Percentiles rank a stretch among this genome's conserved stretches.
Evolutionary conservation across 352 stramenopile genomes (phyloP).

Genomic region (Thalassiosira mediterranea): DNA sequence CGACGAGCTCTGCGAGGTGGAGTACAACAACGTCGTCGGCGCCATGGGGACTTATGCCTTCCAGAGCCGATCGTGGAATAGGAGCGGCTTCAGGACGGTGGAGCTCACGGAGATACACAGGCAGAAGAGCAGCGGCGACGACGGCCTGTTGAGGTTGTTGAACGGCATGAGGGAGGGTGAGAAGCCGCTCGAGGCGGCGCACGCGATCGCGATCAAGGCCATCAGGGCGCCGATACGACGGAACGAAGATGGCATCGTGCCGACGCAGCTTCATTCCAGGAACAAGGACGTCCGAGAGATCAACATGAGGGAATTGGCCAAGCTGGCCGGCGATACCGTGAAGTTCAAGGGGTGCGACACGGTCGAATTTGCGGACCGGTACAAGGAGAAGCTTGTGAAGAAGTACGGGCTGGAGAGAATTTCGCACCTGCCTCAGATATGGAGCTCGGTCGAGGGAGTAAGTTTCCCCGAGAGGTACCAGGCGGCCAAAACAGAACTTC

Average conservation of each 20-base stretch:
- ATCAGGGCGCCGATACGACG: conserved; percentile 25
- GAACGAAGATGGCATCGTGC: conserved; percentile 52
- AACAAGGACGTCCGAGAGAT: conserved; percentile 76
- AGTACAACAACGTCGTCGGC: conserved; percentile 35
- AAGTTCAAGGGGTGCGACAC: conserved; percentile 39
- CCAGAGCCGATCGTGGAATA: conserved; percentile 35
- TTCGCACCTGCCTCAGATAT: conserved; percentile 38
- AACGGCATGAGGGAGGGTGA: conserved; percentile 51
- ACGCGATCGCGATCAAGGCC: conserved; percentile 19
- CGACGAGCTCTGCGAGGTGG: conserved; percentile 28
- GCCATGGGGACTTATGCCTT: conserved; percentile 38
- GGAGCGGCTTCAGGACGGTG: conserved; percentile 30
- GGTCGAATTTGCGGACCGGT: conserved; percentile 20
- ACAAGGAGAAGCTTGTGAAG: conserved; percentile 34
- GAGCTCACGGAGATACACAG: conserved; percentile 73
- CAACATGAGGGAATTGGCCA: conserved; percentile 67
- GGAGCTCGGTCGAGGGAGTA: conserved; percentile 15
- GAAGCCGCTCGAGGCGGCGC: conserved; percentile 12
- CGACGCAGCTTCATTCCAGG: conserved; percentile 78
- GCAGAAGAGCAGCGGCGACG: conserved; percentile 70
- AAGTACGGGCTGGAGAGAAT: conserved; percentile 13
- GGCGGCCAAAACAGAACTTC: conserved; percentile 14
- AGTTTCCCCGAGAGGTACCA: conserved; percentile 1
- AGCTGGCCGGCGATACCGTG: conserved; percentile 30
- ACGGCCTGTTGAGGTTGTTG: conserved; percentile 68